A percentile compares a stretch with the other conserved stretches of the same genome.
phyloP scores from a whole-genome alignment of 345 rosid species.

The Melaleuca quinquenervia region DNA sequence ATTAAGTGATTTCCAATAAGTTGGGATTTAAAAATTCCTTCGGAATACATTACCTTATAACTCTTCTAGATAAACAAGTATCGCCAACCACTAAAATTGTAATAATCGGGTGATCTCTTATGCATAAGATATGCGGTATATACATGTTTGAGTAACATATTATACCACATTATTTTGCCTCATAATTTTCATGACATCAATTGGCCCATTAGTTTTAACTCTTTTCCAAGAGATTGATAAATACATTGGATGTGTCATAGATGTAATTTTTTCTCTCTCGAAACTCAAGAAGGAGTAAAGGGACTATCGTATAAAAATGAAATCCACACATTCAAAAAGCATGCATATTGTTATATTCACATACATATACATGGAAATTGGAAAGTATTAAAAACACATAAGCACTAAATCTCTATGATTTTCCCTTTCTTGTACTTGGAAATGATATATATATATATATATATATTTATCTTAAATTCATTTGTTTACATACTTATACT shows the following conservation, averaged over 20 bases:
- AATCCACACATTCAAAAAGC: neutral
- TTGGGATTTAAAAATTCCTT: neutral
- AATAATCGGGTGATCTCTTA: neutral
- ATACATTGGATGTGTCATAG: neutral
- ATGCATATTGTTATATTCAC: neutral
- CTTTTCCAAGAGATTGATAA: neutral
- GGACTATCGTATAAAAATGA: neutral
- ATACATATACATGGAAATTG: neutral
- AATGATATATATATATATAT: neutral
- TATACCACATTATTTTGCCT: neutral
- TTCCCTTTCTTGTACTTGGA: neutral
- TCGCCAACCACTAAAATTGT: neutral
- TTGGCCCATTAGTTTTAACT: neutral
- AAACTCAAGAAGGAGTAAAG: neutral
- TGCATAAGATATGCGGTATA: neutral
- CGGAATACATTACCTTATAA: neutral
- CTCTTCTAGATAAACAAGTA: neutral
- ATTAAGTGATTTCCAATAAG: neutral
- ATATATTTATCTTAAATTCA: neutral
- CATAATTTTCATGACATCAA: neutral
- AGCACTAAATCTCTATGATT: neutral
- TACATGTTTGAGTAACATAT: neutral
- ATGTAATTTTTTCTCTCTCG: neutral
- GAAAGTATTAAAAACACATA: neutral
- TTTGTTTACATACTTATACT: accelerated